Percentiles rank a stretch among this genome's conserved stretches.
These are phyloP conservation scores for Xerocomus minutiporus DNA, from an alignment of 1,284 basidiomycete species.

Conservation along the genomic window DNA sequence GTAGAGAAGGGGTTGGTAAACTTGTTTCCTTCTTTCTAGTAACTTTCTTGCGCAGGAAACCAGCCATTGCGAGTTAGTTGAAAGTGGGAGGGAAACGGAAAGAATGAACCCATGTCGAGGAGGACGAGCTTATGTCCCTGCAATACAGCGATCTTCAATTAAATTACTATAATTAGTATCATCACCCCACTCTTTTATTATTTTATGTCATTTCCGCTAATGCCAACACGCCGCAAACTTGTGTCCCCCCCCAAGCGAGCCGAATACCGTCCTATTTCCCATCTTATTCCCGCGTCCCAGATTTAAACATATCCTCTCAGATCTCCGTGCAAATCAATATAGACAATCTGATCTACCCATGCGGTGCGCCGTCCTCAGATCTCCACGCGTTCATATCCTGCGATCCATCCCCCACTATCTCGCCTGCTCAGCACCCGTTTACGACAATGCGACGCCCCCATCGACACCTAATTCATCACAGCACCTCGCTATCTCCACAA, in stretches of 20 bases:
- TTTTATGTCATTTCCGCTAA: not conserved
- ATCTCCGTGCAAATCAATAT: no score
- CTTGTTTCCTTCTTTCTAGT: not conserved
- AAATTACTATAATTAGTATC: not conserved
- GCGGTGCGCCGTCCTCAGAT: no score
- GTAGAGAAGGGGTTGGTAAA: not conserved
- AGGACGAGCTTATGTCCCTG: constrained; percentile 5
- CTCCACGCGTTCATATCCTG: not conserved
- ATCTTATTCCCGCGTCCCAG: no score
- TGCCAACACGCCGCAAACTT: not conserved
- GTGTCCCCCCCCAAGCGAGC: not conserved
- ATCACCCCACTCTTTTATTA: not conserved
- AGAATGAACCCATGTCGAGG: constrained; percentile 3
- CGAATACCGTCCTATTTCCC: not conserved
- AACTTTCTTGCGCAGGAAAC: constrained; percentile 47
- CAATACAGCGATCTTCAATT: constrained; percentile 1
- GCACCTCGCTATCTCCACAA: no score
- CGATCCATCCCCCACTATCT: not conserved
- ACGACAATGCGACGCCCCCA: not conserved
- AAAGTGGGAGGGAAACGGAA: constrained; percentile 7
- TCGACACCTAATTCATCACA: not conserved
- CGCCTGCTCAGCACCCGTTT: not conserved
- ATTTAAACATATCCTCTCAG: no score
- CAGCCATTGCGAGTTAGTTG: constrained; percentile 35
- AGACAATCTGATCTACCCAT: not conserved